Percentiles rank a stretch among this genome's conserved stretches.
These are phyloP conservation scores for Phialophora tarda DNA, from an alignment of 2,329 filamentous ascomycete genomes.

Conservation along the genomic window DNA sequence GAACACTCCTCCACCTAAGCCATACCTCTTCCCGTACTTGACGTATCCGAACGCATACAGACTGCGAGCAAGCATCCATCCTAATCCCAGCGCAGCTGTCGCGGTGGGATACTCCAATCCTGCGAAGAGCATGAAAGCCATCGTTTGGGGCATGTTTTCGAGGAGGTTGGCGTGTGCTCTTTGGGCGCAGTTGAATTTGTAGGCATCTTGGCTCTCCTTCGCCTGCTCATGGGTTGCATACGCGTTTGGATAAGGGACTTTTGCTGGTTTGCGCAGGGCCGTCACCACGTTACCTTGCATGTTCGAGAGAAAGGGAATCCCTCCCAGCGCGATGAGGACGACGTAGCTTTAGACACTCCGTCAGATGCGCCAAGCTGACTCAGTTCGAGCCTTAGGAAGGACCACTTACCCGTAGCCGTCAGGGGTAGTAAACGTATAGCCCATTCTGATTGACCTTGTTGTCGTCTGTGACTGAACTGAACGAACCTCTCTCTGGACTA, in stretches of 20 bases:
- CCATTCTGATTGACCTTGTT: slow-evolving; percentile 27
- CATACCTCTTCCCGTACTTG: slow-evolving; percentile 39
- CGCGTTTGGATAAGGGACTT: slow-evolving; percentile 63
- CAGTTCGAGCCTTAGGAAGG: neutral
- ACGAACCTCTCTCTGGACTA: neutral
- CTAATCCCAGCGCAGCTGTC: slow-evolving; percentile 52
- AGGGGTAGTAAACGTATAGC: slow-evolving; percentile 31
- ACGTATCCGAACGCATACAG: slow-evolving; percentile 58
- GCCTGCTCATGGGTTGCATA: slow-evolving; percentile 64
- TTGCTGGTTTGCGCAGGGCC: slow-evolving; percentile 57
- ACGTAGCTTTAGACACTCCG: slow-evolving; percentile 55
- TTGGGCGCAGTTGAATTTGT: slow-evolving; percentile 61
- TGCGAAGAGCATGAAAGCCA: slow-evolving; percentile 59
- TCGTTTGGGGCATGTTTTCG: slow-evolving; percentile 61
- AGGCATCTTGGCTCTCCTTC: slow-evolving; percentile 52
- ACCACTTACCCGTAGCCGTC: slow-evolving; percentile 36
- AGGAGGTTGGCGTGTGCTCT: slow-evolving; percentile 64
- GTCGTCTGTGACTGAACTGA: neutral
- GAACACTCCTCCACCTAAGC: slow-evolving; percentile 48
- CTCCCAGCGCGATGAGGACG: slow-evolving; percentile 59
- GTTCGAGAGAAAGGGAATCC: slow-evolving; percentile 59
- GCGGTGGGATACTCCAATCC: slow-evolving; percentile 60
- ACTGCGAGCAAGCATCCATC: slow-evolving; percentile 58
- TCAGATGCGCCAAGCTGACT: slow-evolving; percentile 23
- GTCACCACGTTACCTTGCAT: slow-evolving; percentile 58